Evolutionary conservation across 2,329 filamentous ascomycete species (phyloP).

Genomic region (Graphiopsis chlorocephala): DNA sequence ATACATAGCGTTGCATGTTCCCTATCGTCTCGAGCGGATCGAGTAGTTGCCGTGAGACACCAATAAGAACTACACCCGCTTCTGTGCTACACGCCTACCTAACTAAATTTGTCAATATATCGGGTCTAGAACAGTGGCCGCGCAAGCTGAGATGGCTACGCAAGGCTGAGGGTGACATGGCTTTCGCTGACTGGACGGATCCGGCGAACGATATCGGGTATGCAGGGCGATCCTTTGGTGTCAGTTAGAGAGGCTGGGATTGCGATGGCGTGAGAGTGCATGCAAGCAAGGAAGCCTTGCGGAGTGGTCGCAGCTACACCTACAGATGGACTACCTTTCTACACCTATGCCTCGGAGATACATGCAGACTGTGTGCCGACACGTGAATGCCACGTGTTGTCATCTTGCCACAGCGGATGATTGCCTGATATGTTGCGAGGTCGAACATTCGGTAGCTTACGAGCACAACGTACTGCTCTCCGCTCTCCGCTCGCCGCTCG

Average conservation of each 20-base stretch:
- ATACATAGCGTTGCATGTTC: background rate
- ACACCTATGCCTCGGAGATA: background rate
- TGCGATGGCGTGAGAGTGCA: background rate
- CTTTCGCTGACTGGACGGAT: conserved; percentile 3
- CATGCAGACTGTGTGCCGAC: background rate
- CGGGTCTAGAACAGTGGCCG: background rate
- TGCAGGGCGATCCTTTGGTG: background rate
- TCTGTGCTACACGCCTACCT: background rate
- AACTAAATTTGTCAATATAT: background rate
- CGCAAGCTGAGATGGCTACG: background rate
- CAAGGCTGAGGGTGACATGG: background rate
- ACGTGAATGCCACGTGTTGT: background rate
- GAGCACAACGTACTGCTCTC: background rate
- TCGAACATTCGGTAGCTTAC: background rate
- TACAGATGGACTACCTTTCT: background rate
- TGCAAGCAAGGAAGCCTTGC: background rate
- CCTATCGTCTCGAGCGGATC: background rate
- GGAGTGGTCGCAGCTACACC: background rate
- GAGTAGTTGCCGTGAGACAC: background rate
- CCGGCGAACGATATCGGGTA: background rate
- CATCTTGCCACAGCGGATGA: background rate
- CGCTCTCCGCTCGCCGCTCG: no score
- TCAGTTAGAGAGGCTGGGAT: background rate
- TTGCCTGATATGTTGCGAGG: no score
- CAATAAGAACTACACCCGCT: background rate